Conservation (phyloP, 495 filamentous ascomycete genomes). For the Xylaria curta region DNA sequence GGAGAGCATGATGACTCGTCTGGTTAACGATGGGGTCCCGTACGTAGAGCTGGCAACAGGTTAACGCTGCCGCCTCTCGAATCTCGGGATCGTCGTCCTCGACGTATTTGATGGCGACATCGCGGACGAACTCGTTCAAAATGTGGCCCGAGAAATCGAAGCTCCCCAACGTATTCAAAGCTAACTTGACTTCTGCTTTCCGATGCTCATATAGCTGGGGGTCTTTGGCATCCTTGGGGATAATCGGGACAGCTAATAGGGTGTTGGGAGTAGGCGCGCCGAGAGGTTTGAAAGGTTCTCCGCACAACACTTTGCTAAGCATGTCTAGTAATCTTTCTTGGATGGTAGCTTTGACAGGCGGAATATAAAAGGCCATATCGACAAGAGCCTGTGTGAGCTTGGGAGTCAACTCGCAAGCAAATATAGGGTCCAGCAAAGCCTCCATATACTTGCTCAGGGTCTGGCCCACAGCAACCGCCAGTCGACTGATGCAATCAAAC, state of each 20-base stretch:
- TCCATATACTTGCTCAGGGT: conserved; percentile 98
- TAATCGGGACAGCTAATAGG: conserved; percentile 75
- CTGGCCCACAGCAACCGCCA: conserved; percentile 93
- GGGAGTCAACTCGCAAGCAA: conserved; percentile 90
- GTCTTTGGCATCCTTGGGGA: conserved; percentile 85
- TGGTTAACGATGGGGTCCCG: conserved; percentile 97
- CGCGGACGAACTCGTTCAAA: conserved; percentile 96
- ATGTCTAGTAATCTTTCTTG: conserved; percentile 94
- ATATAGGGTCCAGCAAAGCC: conserved; percentile 91
- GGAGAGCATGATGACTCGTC: conserved; percentile 92
- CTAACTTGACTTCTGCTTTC: conserved; percentile 89
- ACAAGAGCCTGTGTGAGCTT: conserved; percentile 93
- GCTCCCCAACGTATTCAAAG: conserved; percentile 89
- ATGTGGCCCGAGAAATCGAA: conserved; percentile 96
- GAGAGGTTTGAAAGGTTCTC: conserved; percentile 87
- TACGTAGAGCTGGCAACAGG: conserved; percentile 96
- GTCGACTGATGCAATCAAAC: conserved; percentile 96
- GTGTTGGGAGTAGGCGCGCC: conserved; percentile 75
- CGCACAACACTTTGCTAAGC: conserved; percentile 91
- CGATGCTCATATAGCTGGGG: conserved; percentile 71
- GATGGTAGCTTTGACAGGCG: conserved; percentile 87
- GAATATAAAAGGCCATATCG: conserved; percentile 98
- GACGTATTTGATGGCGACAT: conserved; percentile 97
- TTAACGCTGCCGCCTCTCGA: conserved; percentile 91
- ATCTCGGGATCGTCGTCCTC: conserved; percentile 95